A percentile compares a stretch with the other conserved stretches of the same genome.
Evolutionary conservation across 371 early-diverging fungal genomes (phyloP).

Genomic region (Saksenaea vasiformis): DNA sequence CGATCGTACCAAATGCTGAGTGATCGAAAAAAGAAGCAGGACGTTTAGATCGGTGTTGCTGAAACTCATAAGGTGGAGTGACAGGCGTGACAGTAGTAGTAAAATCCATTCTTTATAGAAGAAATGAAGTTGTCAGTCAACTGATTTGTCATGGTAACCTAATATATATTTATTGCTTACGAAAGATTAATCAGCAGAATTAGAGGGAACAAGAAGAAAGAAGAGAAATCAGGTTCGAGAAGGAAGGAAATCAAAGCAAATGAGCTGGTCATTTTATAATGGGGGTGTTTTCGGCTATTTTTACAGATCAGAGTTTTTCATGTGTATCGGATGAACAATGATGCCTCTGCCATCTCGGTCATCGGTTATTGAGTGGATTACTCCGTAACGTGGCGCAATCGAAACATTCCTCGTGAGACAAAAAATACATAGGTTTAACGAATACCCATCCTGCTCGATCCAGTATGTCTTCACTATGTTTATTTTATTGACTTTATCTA

Average conservation of each 20-base stretch:
- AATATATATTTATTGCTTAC: background rate
- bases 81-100: conserved; percentile 8
- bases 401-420: background rate
- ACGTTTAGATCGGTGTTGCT: conserved; percentile 4
- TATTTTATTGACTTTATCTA: background rate
- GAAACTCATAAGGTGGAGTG: conserved; percentile 15
- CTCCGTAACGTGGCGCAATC: conserved; percentile 4
- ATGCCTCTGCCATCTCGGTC: background rate
- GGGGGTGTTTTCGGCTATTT: background rate
- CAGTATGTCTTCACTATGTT: too few species aligned
- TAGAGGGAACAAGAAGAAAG: background rate
- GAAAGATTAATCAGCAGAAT: background rate
- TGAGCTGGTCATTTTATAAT: background rate
- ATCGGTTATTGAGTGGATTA: background rate
- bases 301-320: background rate
- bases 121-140: background rate
- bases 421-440: too few species aligned
- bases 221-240: background rate
- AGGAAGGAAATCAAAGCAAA: background rate
- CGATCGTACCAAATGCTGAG: background rate
- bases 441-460: too few species aligned
- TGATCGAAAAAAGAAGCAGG: background rate
- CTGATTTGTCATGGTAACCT: too few species aligned
- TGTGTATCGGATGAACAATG: conserved; percentile 2
- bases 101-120: conserved; percentile 16